Base-by-base conservation (phyloP, 495 filamentous ascomycete genomes). In the Penicillium cinerascens region DNA sequence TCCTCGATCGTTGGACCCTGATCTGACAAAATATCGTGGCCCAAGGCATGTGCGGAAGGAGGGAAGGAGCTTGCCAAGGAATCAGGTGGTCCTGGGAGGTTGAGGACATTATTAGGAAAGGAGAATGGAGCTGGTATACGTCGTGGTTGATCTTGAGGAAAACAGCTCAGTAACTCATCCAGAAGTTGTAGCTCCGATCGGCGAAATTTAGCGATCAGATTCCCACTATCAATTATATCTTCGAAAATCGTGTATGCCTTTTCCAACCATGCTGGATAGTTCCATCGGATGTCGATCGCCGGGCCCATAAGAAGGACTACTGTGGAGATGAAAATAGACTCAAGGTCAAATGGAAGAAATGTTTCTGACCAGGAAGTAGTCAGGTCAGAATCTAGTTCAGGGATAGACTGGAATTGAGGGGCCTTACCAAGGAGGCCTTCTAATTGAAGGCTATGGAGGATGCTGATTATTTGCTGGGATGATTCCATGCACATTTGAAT, bases 281-380 rank as follows among this genome's bases (percentile, higher is more conserved):
- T 57, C 47, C 69, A 57, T 9, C 54, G 47, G 3, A 52, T 47
- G 42, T 75, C 69, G 37, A 72, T 69, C 21, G 67, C 63, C 9
- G 63, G 61, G 3, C 61, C 61, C 16, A 73, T 58, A 10, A 70
- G 56, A 11, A 75, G 68, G 44, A 72, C 65, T 2, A 72, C 59
- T 5, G 64, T 65, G 35, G 70, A 73, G 18, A 70, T 63, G 37
- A 69, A 76, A 11, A 68, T 59, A 29, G 72, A 67, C 44, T 76
- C 73, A 22, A 73, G 67, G 52, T 76, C 71, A 40, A 76, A 76
- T 8, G 72, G 66, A 23, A 76, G 68, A 48, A 76, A 76, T 4
- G 66, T 74, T 60, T 76, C 73, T 76, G 43, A 9, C 1, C 4
- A 9, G 9, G 2, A 29, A 29, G 26, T 7, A 29, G 26, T 10